Evolutionary conservation across 345 rosid species (phyloP).

Genomic region (Arabidopsis thaliana): TAIR10.1 NC_003074.8:21891501-21892000

Average conservation of each 20-base stretch:
- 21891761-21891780: no score
- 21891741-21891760: no score
- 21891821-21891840: conserved; percentile 4
- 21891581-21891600: not conserved
- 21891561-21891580: conserved; percentile 13
- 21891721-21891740: not conserved
- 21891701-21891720: conserved; percentile 5
- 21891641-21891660: not conserved
- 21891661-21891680: not conserved
- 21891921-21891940: not conserved
- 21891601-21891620: conserved; percentile 44
- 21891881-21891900: not conserved
- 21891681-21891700: conserved; percentile 4
- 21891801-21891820: conserved; percentile 8
- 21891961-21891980: conserved; percentile 24
- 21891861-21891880: not conserved
- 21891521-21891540: conserved; percentile 6
- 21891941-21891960: conserved; percentile 9
- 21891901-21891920: conserved; percentile 1
- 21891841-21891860: not conserved
- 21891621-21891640: conserved; percentile 40
- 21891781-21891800: not conserved
- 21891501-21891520: conserved; percentile 5
- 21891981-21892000: conserved; percentile 4
- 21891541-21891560: conserved; percentile 2